phyloP scores from a whole-genome alignment of 768 basidiomycete species.

The Cystofilobasidium ferigula region DNA sequence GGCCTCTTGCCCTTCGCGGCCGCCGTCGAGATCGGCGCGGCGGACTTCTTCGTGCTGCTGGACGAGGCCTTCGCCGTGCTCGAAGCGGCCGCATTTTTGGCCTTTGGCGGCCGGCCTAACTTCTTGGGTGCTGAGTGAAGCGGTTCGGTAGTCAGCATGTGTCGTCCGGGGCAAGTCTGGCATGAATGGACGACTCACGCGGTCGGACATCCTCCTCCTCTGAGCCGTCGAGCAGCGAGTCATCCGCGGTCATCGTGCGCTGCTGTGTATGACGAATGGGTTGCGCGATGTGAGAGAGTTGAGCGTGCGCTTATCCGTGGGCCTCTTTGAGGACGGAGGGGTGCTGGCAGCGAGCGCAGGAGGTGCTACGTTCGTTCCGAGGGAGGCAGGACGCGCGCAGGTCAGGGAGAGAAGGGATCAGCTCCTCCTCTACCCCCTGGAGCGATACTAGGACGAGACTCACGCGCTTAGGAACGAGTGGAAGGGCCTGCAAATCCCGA shows the following conservation, averaged over 20 bases:
- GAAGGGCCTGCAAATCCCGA: no score
- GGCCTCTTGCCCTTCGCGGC: neutral
- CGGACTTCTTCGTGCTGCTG: constrained; percentile 1
- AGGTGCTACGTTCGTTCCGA: no score
- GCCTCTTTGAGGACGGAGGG: no score
- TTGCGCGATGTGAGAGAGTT: neutral
- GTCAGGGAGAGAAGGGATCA: no score
- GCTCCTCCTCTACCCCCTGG: no score
- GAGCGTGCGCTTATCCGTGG: neutral
- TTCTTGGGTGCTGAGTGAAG: neutral
- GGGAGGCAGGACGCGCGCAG: no score
- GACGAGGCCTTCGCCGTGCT: neutral
- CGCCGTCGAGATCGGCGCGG: neutral
- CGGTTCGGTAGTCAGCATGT: neutral
- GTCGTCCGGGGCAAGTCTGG: no score
- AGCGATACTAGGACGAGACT: no score
- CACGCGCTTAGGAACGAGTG: no score
- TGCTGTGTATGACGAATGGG: neutral
- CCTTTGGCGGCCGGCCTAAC: neutral
- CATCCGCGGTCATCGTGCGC: neutral
- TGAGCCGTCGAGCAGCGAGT: neutral
- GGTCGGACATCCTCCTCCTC: neutral
- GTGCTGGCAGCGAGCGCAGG: no score
- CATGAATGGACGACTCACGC: neutral
- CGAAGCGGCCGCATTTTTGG: neutral